Evolutionary conservation across 2,329 filamentous ascomycete species (phyloP), one percentile per base, ranked within the genome.

Genomic region (Arthrobotrys iridis): DNA sequence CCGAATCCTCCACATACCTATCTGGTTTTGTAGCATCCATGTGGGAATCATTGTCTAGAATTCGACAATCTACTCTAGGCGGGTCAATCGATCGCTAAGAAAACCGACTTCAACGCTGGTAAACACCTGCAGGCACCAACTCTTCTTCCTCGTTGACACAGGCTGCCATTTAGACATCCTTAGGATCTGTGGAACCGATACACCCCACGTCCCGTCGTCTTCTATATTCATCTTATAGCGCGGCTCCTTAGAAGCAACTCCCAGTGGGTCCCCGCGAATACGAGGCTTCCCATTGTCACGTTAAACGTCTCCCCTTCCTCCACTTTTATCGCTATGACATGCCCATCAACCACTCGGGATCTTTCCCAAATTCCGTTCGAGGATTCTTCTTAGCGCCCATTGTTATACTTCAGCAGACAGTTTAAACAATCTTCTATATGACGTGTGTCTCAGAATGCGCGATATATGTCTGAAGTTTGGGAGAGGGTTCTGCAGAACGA

Each of bases 401-500:
- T 35, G 45, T 55, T 57, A 60, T 59, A 26, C 22, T 55, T 62
- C 52, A 37, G 11, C 22, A 20, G 41, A 50, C 37, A 30, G 20
- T 40, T 64, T 63, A 63, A 63, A 24, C 15, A 5, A 48, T 63
- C 24, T 22, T 35, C 58, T 62, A 73, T 67, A 75, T 75, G 71
- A 75, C 71, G 63, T 75, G 43, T 75, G 71, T 75, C 58, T 75
- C 71, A 75, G 55, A 75, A 75, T 75, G 71, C 63, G 71, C 63
- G 71, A 75, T 75, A 75, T 75, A 75, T 63, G 35, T 43, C 30
- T 50, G 63, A 75, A 8, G 10, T 58, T 55, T 20, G 13, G 50
- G 37, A 7, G 20, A 35, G n/a, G 10, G 18, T 60, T 30, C 33
- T 35, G 30, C 37, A 50, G 45, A 20, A 11, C 33, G 28, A 24